phyloP scores from a whole-genome alignment of 768 basidiomycete genomes.

The Suillus spraguei region DNA sequence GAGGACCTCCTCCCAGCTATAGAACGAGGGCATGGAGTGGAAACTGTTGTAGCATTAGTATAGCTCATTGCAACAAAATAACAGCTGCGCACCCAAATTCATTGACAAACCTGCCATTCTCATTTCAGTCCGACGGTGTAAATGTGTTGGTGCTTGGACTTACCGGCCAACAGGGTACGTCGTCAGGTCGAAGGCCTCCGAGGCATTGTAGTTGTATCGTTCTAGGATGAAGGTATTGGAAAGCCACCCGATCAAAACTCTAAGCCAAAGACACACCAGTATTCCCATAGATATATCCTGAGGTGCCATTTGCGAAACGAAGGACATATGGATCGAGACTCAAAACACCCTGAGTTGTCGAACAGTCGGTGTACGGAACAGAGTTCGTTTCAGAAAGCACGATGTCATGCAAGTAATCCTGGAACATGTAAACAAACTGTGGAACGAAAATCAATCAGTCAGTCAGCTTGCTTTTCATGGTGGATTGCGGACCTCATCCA shows the following conservation, averaged over 20 bases:
- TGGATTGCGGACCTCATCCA: constrained; percentile 46
- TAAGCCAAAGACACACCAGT: constrained; percentile 35
- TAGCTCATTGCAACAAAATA: neutral
- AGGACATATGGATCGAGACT: constrained; percentile 56
- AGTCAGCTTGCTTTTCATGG: neutral
- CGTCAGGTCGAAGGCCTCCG: constrained; percentile 53
- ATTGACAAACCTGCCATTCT: constrained; percentile 48
- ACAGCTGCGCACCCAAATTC: constrained; percentile 51
- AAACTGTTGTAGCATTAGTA: constrained; percentile 37
- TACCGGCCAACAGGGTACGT: constrained; percentile 53
- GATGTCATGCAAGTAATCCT: constrained; percentile 51
- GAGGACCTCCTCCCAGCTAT: constrained; percentile 61
- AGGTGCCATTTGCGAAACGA: constrained; percentile 51
- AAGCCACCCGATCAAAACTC: neutral
- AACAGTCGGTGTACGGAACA: constrained; percentile 62
- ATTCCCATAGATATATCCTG: constrained; percentile 59
- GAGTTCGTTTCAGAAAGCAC: constrained; percentile 53
- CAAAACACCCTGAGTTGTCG: constrained; percentile 58
- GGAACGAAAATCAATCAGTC: neutral
- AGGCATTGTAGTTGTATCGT: constrained; percentile 58
- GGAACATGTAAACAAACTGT: constrained; percentile 54
- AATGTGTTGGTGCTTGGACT: constrained; percentile 13
- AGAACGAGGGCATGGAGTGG: constrained; percentile 66
- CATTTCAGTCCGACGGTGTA: neutral
- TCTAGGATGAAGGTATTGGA: constrained; percentile 34